Percentiles rank a stretch among this genome's conserved stretches.
These are phyloP conservation scores for Xylaria digitata DNA, from an alignment of 2,329 filamentous ascomycete species.

Conservation along the genomic window DNA sequence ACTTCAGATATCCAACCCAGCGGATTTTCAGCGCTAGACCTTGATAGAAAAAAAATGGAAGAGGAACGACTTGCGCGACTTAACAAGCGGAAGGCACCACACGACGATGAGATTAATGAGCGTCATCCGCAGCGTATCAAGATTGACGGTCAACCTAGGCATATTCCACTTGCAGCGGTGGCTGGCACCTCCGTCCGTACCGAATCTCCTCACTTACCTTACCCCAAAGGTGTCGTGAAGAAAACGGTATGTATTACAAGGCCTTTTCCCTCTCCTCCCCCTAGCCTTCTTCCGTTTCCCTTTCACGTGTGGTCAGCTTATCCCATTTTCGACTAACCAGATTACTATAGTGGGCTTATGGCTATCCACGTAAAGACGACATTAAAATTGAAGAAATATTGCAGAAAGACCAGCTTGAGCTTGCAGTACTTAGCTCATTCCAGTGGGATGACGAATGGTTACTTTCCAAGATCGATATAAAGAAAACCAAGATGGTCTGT, in stretches of 20 bases:
- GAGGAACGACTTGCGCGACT: constrained; percentile 79
- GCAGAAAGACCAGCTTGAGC: constrained; percentile 75
- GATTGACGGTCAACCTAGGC: constrained; percentile 25
- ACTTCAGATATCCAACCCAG: background rate
- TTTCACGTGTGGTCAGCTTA: background rate
- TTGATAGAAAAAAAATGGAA: constrained; percentile 88
- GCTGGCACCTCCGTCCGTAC: background rate
- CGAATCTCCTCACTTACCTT: constrained; percentile 51
- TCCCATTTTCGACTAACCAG: background rate
- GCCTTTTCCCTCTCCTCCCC: background rate
- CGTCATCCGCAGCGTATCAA: constrained; percentile 39
- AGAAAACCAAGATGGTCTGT: constrained; percentile 71
- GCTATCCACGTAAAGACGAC: constrained; percentile 74
- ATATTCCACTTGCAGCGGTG: background rate
- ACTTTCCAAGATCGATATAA: constrained; percentile 73
- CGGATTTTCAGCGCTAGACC: constrained; percentile 55
- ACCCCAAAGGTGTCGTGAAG: constrained; percentile 74
- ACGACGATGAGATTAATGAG: constrained; percentile 36
- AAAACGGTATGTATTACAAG: constrained; percentile 65
- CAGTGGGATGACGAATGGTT: constrained; percentile 88
- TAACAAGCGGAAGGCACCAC: constrained; percentile 66
- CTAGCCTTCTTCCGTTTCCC: background rate
- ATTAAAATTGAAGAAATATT: constrained; percentile 84
- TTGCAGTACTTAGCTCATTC: constrained; percentile 87
- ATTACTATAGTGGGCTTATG: constrained; percentile 66